phyloP scores from a whole-genome alignment of 257 asterid species.

The Gentiana straminea region DNA sequence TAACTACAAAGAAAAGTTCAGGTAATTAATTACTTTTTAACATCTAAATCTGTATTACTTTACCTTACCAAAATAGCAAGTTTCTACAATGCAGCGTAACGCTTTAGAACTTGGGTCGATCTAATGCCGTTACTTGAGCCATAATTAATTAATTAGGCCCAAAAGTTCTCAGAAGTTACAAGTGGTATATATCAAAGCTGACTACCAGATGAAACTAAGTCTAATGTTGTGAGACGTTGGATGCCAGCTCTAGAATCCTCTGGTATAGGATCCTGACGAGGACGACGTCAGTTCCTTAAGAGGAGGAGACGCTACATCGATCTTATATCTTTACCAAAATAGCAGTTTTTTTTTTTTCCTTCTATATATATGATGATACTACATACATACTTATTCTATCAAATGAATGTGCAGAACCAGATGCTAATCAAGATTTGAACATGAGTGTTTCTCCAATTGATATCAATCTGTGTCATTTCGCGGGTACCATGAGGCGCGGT shows the following conservation, averaged over 20 bases:
- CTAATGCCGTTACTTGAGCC: no score
- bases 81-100: background rate
- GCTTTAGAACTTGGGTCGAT: background rate
- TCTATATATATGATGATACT: background rate
- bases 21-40: slow-evolving; percentile 36
- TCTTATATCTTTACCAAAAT: no score
- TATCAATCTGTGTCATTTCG: slow-evolving; percentile 47
- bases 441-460: slow-evolving; percentile 34
- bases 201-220: no score
- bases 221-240: no score
- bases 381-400: background rate
- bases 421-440: slow-evolving; percentile 40
- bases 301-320: no score
- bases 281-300: no score
- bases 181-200: no score
- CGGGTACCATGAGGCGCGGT: slow-evolving; percentile 72
- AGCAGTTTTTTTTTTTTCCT: no score
- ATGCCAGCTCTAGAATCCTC: no score
- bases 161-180: no score
- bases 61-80: background rate
- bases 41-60: slow-evolving; percentile 1
- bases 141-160: no score
- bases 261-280: no score
- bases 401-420: slow-evolving; percentile 30
- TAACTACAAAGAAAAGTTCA: slow-evolving; percentile 38